Base-by-base conservation (phyloP, 1,284 basidiomycete genomes). In the Cutaneotrichosporon dermatis region DNA sequence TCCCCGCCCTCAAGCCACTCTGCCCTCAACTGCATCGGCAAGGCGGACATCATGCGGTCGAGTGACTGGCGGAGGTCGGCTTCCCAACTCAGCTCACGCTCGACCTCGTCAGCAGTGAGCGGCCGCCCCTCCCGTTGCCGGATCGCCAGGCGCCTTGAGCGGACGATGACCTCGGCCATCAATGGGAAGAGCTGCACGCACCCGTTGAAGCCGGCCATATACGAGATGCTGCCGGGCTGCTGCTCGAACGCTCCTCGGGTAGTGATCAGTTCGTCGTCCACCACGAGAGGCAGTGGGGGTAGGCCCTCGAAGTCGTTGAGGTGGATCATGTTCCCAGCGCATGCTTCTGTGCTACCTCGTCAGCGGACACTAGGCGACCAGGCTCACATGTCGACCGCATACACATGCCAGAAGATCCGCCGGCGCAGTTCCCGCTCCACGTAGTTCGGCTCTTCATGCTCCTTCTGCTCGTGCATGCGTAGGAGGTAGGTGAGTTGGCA, bases 241-340 rank as follows among this genome's bases (percentile, higher is more conserved):
- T 66, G 66, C 4, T 57, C 55, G 5, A 59, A 50, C 34, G 54
- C n/a, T 5, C 58, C 53, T 4, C 54, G 51, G 25, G 54, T 50
- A 6, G 69, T 66, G 40, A 71, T 60, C 50, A 63, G 65, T 41
- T 71, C 69, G 64, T 71, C 69, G 64, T 71, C 69, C 1, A 69
- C 57, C 37, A 64, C 61, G 35, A 67, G 55, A 2, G 69, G 69
- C 8, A 67, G 34, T 0, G 68, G 66, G 1, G 68, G 65, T 2
- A 65, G 40, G 13, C 68, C 68, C 41, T 71, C 68, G 34, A 61
- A 59, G 42, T 71, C 64, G 45, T 65, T 57, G 10, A 68, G 39
- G 11, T 66, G 60, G 6, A 66, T 61, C 10, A 63, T 54, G n/a
- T 60, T 62, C 12, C 68, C 69, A 10, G 63, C 64, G 45, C 66